Evolutionary conservation across 78 protist species (phyloP).

Genomic region (Dictyostelium citrinum): DNA sequence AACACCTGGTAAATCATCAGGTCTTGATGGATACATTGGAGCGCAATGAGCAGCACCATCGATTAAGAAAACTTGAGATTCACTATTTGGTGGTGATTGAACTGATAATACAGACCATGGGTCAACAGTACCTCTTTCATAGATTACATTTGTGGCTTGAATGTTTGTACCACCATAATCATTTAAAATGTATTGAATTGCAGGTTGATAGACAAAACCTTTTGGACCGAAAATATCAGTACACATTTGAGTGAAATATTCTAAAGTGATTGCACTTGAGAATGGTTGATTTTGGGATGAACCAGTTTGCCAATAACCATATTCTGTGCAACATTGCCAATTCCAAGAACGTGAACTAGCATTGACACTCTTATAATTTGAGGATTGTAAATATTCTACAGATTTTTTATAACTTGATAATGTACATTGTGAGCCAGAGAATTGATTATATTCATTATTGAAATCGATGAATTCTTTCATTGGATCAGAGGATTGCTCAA

Average conservation of each 20-base stretch:
- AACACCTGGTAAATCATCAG: conserved; percentile 6
- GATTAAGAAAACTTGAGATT: background rate
- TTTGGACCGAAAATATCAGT: conserved; percentile 58
- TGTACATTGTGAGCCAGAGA: conserved; percentile 41
- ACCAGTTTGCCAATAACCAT: conserved; percentile 54
- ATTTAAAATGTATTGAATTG: conserved; percentile 28
- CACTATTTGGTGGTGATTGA: background rate
- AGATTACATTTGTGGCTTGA: conserved; percentile 49
- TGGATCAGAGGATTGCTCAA: conserved; percentile 5
- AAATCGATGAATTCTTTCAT: conserved; percentile 29
- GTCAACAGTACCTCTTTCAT: conserved; percentile 78
- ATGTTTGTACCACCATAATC: conserved; percentile 68
- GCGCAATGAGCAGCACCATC: conserved; percentile 29
- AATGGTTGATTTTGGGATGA: conserved; percentile 55
- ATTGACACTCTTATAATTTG: background rate
- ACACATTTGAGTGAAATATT: conserved; percentile 54
- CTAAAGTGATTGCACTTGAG: conserved; percentile 20
- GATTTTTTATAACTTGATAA: conserved; percentile 8
- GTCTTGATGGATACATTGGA: conserved; percentile 49
- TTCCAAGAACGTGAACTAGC: conserved; percentile 51
- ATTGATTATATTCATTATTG: conserved; percentile 38
- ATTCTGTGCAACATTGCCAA: conserved; percentile 36
- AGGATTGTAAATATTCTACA: background rate
- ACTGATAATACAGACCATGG: conserved; percentile 65
- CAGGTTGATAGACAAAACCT: background rate